Conservation (phyloP, 768 basidiomycete species). For the Lactifluus piperatus region DNA sequence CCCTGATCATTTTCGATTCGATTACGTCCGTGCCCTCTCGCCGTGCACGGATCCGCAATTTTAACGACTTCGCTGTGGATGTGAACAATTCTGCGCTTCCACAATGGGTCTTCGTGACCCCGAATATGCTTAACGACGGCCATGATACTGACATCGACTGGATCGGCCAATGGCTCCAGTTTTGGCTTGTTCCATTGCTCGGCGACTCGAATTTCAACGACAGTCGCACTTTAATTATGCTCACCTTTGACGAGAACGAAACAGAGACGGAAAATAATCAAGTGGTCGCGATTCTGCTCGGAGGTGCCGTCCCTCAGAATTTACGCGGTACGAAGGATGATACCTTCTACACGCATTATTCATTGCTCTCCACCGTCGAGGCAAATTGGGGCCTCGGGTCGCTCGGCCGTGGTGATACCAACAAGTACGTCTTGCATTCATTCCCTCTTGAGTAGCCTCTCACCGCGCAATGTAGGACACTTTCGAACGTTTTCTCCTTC, state of each 20-base stretch:
- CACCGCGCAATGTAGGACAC: slow-evolving; percentile 17
- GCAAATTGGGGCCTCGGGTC: slow-evolving; percentile 55
- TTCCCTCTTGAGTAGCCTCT: background rate
- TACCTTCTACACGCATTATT: slow-evolving; percentile 57
- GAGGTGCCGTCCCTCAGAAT: slow-evolving; percentile 35
- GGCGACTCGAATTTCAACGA: slow-evolving; percentile 44
- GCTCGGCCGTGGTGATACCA: slow-evolving; percentile 50
- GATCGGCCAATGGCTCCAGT: slow-evolving; percentile 36
- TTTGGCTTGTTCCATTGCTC: slow-evolving; percentile 46
- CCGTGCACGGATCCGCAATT: slow-evolving; percentile 42
- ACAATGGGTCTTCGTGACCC: slow-evolving; percentile 56
- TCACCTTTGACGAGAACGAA: slow-evolving; percentile 57
- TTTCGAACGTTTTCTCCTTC: slow-evolving; percentile 43
- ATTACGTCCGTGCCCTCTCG: slow-evolving; percentile 37
- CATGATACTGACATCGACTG: slow-evolving; percentile 52
- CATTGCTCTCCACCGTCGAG: slow-evolving; percentile 44
- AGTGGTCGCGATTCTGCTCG: slow-evolving; percentile 38
- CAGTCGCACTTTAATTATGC: slow-evolving; percentile 43
- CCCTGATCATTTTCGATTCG: slow-evolving; percentile 43
- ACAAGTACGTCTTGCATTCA: slow-evolving; percentile 28
- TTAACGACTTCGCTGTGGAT: slow-evolving; percentile 54
- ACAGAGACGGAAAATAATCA: slow-evolving; percentile 36
- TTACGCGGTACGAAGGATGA: slow-evolving; percentile 39
- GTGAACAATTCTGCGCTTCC: slow-evolving; percentile 40
- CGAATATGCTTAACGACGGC: slow-evolving; percentile 49